Conservation (phyloP, 352 stramenopile genomes). For the Phytophthora idaei region DNA sequence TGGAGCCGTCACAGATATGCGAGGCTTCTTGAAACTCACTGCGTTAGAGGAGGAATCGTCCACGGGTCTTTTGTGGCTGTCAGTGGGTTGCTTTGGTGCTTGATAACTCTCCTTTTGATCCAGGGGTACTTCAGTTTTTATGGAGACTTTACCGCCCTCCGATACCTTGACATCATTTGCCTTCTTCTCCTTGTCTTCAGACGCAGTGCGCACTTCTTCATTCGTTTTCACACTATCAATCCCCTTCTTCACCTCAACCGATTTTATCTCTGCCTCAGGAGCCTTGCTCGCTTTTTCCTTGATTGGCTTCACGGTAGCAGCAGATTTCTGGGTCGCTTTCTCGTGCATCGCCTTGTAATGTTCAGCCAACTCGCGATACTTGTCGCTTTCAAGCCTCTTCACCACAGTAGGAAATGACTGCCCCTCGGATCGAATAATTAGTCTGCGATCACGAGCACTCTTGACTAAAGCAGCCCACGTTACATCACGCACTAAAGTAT, state of each 20-base stretch:
- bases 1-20: slow-evolving; percentile 10
- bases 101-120: slow-evolving; percentile 9
- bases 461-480: slow-evolving; percentile 82
- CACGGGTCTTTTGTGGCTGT: slow-evolving; percentile 31
- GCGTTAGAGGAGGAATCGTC: slow-evolving; percentile 4
- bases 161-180: slow-evolving; percentile 7
- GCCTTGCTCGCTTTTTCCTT: slow-evolving; percentile 15
- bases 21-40: slow-evolving; percentile 28
- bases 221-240: neutral
- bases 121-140: slow-evolving; percentile 13
- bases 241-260: slow-evolving; percentile 4
- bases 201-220: neutral
- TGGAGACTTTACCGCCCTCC: neutral
- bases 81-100: slow-evolving; percentile 7
- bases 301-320: slow-evolving; percentile 10
- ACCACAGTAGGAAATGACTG: slow-evolving; percentile 47
- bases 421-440: slow-evolving; percentile 64
- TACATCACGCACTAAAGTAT: slow-evolving; percentile 74
- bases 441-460: slow-evolving; percentile 66
- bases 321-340: slow-evolving; percentile 53
- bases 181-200: slow-evolving; percentile 7
- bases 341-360: slow-evolving; percentile 80
- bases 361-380: slow-evolving; percentile 40
- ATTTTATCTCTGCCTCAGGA: slow-evolving; percentile 6
- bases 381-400: slow-evolving; percentile 51